Evolutionary conservation across 2,329 filamentous ascomycete genomes (phyloP).

Genomic region (Paracoccidioides lutzii): DNA sequence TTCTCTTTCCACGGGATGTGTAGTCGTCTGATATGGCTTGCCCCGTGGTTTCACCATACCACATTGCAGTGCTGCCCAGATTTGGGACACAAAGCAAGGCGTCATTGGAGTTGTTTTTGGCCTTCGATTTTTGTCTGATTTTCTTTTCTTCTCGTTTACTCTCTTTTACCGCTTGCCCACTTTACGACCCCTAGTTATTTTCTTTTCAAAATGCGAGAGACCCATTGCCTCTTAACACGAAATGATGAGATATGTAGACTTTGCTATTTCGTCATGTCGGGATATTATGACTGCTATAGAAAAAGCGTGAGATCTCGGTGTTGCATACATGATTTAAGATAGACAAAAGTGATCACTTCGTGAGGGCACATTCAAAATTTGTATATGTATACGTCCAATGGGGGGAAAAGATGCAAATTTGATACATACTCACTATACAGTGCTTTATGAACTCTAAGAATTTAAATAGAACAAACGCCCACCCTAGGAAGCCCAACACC

Average conservation of each 20-base stretch:
- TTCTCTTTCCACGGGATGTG: neutral
- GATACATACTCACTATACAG: neutral
- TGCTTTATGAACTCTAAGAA: neutral
- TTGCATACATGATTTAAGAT: neutral
- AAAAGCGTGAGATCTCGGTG: neutral
- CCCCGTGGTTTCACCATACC: neutral
- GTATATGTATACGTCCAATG: neutral
- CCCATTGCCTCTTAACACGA: neutral
- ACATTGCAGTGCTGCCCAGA: conserved; percentile 6
- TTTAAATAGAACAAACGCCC: neutral
- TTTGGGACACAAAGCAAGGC: conserved; percentile 12
- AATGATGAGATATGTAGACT: neutral
- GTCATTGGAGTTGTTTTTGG: conserved; percentile 10
- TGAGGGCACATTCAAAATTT: neutral
- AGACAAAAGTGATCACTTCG: neutral
- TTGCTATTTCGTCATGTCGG: neutral
- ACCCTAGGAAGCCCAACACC: neutral
- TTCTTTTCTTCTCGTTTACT: neutral
- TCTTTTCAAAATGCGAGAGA: neutral
- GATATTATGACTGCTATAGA: neutral
- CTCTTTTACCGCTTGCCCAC: neutral
- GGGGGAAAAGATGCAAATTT: too few relatives aligned
- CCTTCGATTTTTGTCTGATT: neutral
- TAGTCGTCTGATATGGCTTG: neutral
- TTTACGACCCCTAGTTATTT: neutral